Base-by-base conservation (phyloP, 2,329 filamentous ascomycete genomes). In the Kalmusia sp. region DNA sequence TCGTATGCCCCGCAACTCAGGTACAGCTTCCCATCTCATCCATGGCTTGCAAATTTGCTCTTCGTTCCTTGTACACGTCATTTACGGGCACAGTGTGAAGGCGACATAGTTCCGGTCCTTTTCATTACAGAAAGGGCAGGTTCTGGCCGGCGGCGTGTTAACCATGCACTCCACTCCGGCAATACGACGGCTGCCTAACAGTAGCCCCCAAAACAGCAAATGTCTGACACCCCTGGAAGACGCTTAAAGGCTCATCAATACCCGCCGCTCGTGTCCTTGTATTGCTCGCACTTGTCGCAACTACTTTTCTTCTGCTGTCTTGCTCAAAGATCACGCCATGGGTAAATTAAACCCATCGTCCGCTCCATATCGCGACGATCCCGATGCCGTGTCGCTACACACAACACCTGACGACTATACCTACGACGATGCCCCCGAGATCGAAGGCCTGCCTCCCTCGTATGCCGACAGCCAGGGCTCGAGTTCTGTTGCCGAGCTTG, bases 331-430 rank as follows among this genome's bases (percentile, higher is more conserved):
- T 25, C 38, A 40, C 44, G 60, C 40, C 46, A 75, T 75, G 72
- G 71, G 71, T 50, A 65, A 55, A 51, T 49, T 67, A n/a, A 55
- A 61, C 11, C 57, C 44, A 15, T 50, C 60, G 19, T 39, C 63
- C 17, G 51, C 54, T 27, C 54, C 51, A 34, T 76, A 73, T 47
- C 64, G 69, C 35, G 72, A 76, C 55, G 73, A 75, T 46, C 69
- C 68, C 1, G 73, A 76, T 37, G 67, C 74, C 7, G 63, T 75
- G 1, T 75, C 73, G 2, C 65, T 76, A 4, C 72, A 74, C 50
- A 76, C 73, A 11, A 74, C 71, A 7, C 73, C 68, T 15, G 69
- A 71, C 38, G 72, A 71, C 49, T 75, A 75, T 55, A 52, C 57
- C 9, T 74, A 76, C 52, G 65, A 70, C 39, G 73, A 76, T 52